Base-by-base conservation (phyloP, 108 stramenopile genomes). In the Skeletonema costatum region DNA sequence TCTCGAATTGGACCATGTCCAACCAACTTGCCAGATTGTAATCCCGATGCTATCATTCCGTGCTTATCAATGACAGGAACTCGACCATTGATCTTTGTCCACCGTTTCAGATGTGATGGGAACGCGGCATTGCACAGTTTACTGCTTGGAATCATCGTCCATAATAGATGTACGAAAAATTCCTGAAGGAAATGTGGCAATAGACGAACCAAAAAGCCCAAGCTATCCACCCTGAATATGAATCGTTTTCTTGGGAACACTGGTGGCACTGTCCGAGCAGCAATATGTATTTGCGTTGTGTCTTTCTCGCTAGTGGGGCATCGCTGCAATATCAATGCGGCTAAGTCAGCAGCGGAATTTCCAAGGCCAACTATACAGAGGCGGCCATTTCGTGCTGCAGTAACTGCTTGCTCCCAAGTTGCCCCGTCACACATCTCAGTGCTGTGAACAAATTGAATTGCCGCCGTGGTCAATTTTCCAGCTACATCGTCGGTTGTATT, bases 41-140 rank as follows among this genome's bases (percentile, higher is more conserved):
- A 84, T 6, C 86, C 83, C 11, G 61, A 59, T 13, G 86, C 75
- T 64, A 86, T 65, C 38, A 42, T 41, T 50, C 86, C 86, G 38
- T 80, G 39, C 62, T 86, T 86, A 36, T 86, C 86, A 53, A 86
- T 86, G 21, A 86, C 79, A 29, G 86, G 86, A 32, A 86, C 82
- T 5, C 82, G 74, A 16, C 86, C 86, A 21, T 71, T 21, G 16
- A 86, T 76, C 46, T 73, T 71, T 3, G 29, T 65, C 82, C 82
- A 76, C 16, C 80, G 50, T 67, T 81, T 73, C 39, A 87, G 64
- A 78, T 81, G 73, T 10, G 72, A 51, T 29, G 83, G 83, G 50
- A 87, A 87, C 11, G 83, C 83, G 10, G 60, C 56, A 39, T 85
- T 53, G 68, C 80, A 87, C 38, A 19, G 32, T 44, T 68, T 32